Evolutionary conservation across 225 moss, liverwort and hornwort genomes (phyloP), one percentile per base, ranked within the genome.

Genomic region (Antitrichia curtipendula): DNA sequence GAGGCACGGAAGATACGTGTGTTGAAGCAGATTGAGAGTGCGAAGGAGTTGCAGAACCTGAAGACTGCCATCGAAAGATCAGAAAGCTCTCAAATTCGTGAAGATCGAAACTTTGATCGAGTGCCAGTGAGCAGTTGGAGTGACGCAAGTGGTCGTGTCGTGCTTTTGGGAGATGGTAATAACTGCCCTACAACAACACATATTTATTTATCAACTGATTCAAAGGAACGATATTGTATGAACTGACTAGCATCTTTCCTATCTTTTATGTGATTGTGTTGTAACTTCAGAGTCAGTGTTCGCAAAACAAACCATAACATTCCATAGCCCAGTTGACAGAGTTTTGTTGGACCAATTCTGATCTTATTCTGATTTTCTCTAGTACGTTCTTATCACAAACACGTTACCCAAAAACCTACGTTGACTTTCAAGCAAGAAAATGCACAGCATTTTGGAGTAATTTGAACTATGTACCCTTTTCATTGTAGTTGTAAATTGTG

Each of bases 101-200:
- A 95, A 85, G 90, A 90, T 40, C 90, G 91, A 36, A 82, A 45
- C 56, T 88, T 90, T 31, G 93, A 95, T 76, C 94, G 94, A 40
- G 54, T 87, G 64, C 92, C 93, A 75, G 88, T 93, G 74, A 90
- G 85, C 57, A 91, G 86, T 49, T 95, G 95, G 93, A 94, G 91
- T 84, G 93, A 94, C 68, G 52, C 86, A 28, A 90, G 88, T 56
- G 82, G 89, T 20, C 88, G 81, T 58, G 89, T 92, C 36, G 78
- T 92, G 88, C 90, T 92, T 87, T 73, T 90, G 82, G 92, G 92
- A 84, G 92, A 92, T 70, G 92, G 92, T 89, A 89, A 58, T 24
- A 45, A 56, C 28, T 75, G 22, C 27, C 36, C 31, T 74, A 50
- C 41, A 54, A 52, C 47, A 77, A 4, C 13, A 64, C 77, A 28